Percentiles rank a stretch among this genome's conserved stretches.
These are phyloP conservation scores for Ustilago trichophora DNA, from an alignment of 1,284 basidiomycete species.

Conservation along the genomic window DNA sequence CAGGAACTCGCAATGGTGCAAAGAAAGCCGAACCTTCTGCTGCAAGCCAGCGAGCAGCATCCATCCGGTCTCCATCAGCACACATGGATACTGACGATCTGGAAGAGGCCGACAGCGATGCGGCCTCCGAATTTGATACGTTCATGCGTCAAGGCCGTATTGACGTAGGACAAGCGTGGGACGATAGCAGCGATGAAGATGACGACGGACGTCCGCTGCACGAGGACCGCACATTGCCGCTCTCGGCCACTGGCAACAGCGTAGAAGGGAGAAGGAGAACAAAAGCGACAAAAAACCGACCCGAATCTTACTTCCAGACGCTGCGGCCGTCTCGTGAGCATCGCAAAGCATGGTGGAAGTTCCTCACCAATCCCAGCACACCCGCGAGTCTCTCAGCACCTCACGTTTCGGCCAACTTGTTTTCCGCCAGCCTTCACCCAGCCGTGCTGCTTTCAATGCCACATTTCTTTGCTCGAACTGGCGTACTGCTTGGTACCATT, in stretches of 20 bases:
- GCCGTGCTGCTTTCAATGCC: constrained; percentile 63
- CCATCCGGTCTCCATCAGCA: background rate
- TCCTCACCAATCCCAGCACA: constrained; percentile 48
- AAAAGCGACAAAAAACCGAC: background rate
- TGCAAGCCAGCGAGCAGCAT: background rate
- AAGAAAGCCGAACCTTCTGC: background rate
- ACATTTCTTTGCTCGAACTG: constrained; percentile 59
- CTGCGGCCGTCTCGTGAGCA: constrained; percentile 30
- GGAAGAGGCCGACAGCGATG: constrained; percentile 46
- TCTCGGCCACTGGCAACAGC: constrained; percentile 19
- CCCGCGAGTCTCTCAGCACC: constrained; percentile 57
- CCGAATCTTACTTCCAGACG: constrained; percentile 30
- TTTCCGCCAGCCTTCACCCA: constrained; percentile 60
- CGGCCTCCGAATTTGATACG: constrained; percentile 34
- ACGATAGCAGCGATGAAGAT: constrained; percentile 53
- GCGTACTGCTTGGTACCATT: constrained; percentile 42
- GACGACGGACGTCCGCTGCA: constrained; percentile 8
- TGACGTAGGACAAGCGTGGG: constrained; percentile 44
- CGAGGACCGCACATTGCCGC: constrained; percentile 26
- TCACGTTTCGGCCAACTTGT: constrained; percentile 61
- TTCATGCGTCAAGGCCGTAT: constrained; percentile 43
- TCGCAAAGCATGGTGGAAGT: constrained; percentile 42
- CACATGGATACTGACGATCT: constrained; percentile 25
- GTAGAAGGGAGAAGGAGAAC: constrained; percentile 3
- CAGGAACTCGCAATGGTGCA: background rate